phyloP scores from a whole-genome alignment of 345 rosid genomes.

The Salix exigua region DNA sequence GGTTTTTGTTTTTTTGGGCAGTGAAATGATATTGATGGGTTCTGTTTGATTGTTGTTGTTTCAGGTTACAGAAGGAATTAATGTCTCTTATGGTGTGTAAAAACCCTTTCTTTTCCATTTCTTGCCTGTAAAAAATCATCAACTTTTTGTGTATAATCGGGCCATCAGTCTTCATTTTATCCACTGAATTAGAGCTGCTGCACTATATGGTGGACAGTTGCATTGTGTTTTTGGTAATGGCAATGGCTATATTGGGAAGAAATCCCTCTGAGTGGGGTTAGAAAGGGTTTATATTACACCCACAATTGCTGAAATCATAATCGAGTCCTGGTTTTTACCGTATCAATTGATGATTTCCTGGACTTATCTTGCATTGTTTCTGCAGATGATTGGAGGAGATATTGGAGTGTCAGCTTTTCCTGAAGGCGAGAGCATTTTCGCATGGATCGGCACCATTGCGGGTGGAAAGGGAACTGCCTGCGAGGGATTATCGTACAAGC shows the following conservation, averaged over 20 bases:
- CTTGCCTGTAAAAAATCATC: background rate
- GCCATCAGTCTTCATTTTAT: background rate
- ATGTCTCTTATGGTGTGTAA: slow-evolving; percentile 29
- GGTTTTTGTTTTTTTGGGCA: background rate
- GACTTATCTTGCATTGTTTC: background rate
- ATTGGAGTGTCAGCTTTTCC: slow-evolving; percentile 32
- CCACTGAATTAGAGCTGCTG: background rate
- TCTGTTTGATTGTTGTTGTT: background rate
- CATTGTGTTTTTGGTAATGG: background rate
- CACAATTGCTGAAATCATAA: background rate
- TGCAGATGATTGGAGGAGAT: slow-evolving; percentile 31
- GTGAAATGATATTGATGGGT: background rate
- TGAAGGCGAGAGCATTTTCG: slow-evolving; percentile 27
- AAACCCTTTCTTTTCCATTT: background rate
- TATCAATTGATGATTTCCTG: background rate
- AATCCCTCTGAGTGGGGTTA: background rate
- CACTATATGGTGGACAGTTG: background rate
- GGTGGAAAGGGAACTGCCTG: slow-evolving; percentile 26
- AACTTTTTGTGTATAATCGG: background rate
- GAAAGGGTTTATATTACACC: background rate
- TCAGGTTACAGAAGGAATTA: slow-evolving; percentile 33
- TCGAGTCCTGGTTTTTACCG: background rate
- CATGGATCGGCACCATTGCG: slow-evolving; percentile 29
- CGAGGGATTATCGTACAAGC: slow-evolving; percentile 29
- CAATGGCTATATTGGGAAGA: background rate